Evolutionary conservation across 1,284 basidiomycete species (phyloP).

Genomic region (Fistulina hepatica): DNA sequence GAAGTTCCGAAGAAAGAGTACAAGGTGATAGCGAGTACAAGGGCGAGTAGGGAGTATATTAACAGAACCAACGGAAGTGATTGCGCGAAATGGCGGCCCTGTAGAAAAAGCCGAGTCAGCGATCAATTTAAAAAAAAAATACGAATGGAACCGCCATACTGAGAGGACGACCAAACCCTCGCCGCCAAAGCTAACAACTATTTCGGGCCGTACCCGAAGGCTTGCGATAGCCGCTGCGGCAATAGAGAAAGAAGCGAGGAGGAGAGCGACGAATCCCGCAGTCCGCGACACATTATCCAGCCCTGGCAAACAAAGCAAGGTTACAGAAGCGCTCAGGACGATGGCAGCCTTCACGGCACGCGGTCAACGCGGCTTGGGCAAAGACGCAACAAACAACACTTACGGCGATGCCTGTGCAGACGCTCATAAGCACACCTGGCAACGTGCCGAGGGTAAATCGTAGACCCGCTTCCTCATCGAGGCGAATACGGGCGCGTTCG

Average conservation of each 20-base stretch:
- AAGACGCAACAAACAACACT: slow-evolving; percentile 21
- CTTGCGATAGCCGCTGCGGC: slow-evolving; percentile 53
- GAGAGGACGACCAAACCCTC: slow-evolving; percentile 50
- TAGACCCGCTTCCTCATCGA: slow-evolving; percentile 25
- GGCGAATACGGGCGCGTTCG: slow-evolving; percentile 29
- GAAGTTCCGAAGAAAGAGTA: slow-evolving; percentile 47
- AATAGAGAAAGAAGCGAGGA: slow-evolving; percentile 59
- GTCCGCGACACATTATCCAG: slow-evolving; percentile 50
- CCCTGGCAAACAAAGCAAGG: slow-evolving; percentile 63
- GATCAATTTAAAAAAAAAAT: slow-evolving; percentile 3
- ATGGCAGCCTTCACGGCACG: slow-evolving; percentile 49
- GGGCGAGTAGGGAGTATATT: slow-evolving; percentile 53
- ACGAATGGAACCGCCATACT: slow-evolving; percentile 30
- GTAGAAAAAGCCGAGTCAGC: slow-evolving; percentile 7
- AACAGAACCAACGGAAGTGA: slow-evolving; percentile 67
- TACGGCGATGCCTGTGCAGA: slow-evolving; percentile 58
- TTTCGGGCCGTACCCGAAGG: slow-evolving; percentile 53
- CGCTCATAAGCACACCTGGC: slow-evolving; percentile 49
- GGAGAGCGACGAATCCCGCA: slow-evolving; percentile 51
- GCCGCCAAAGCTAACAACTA: slow-evolving; percentile 34
- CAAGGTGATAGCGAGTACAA: slow-evolving; percentile 51
- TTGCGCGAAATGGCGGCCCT: slow-evolving; percentile 53
- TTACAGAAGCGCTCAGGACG: slow-evolving; percentile 65
- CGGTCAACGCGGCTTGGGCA: slow-evolving; percentile 8
- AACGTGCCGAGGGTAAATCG: slow-evolving; percentile 45